phyloP scores from a whole-genome alignment of 2,329 filamentous ascomycete genomes.

The Ophiostoma fasciatum region DNA sequence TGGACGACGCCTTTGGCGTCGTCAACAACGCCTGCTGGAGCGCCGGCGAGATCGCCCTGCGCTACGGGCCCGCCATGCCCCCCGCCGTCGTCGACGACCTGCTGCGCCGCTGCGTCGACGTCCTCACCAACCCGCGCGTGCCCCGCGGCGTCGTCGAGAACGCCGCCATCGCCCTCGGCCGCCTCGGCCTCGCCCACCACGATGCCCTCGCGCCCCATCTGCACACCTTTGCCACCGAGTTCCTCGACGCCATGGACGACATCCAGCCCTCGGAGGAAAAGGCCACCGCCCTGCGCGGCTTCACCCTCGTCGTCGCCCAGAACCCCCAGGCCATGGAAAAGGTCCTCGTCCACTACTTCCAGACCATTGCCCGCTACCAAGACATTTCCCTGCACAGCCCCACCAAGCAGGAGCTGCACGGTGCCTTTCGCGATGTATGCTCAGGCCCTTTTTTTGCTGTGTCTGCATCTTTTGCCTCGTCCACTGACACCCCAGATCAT shows the following conservation, averaged over 20 bases:
- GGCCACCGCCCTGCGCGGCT: slow-evolving; percentile 81
- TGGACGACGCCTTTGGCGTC: slow-evolving; percentile 76
- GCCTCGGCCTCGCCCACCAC: slow-evolving; percentile 67
- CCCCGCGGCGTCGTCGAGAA: slow-evolving; percentile 85
- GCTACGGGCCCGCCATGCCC: slow-evolving; percentile 58
- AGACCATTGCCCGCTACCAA: slow-evolving; percentile 64
- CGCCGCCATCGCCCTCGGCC: slow-evolving; percentile 80
- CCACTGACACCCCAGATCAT: slow-evolving; percentile 27
- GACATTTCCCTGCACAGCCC: slow-evolving; percentile 46
- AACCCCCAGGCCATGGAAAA: slow-evolving; percentile 91
- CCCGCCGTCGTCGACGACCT: slow-evolving; percentile 65
- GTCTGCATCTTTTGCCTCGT: neutral
- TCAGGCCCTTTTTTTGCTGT: neutral
- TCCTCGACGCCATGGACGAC: slow-evolving; percentile 67
- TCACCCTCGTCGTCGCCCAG: slow-evolving; percentile 66
- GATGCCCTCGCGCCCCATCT: slow-evolving; percentile 67
- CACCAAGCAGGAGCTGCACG: slow-evolving; percentile 49
- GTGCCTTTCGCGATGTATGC: too few species aligned
- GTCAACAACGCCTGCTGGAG: slow-evolving; percentile 99
- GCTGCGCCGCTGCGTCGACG: slow-evolving; percentile 62
- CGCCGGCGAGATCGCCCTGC: slow-evolving; percentile 78
- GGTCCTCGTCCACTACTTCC: slow-evolving; percentile 68
- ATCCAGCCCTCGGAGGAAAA: slow-evolving; percentile 88
- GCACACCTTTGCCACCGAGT: slow-evolving; percentile 64
- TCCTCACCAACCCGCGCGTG: slow-evolving; percentile 72